Evolutionary conservation across 2,329 filamentous ascomycete genomes (phyloP), one percentile per base, ranked within the genome.

Genomic region (Magnaporthiopsis rhizophila): DNA sequence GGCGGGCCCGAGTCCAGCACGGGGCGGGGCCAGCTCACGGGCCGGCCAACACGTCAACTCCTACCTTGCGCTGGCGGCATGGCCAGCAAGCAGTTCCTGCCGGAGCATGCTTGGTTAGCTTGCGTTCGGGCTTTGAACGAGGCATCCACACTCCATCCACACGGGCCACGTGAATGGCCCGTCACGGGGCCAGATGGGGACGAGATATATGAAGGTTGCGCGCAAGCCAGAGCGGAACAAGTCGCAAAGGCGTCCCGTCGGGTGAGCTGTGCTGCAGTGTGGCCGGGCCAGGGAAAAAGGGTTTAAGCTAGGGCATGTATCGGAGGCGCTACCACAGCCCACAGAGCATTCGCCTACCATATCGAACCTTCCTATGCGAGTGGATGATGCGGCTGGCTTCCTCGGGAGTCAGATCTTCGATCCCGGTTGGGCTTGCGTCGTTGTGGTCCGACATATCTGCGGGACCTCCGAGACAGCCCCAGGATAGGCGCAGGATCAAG

Each of bases 361-460:
- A 88, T 71, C 86, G 82, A 65, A 89, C 86, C 74, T 89, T 89
- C 68, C 86, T 83, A 72, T 88, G 86, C 63, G 85, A 88, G 72
- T 88, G 86, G 69, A 89, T 88, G 75, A 89, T 88, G 69, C 85
- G 84, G 72, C 79, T 88, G 68, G 85, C 86, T 75, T 89, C 86
- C 73, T 88, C 86, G 12, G 85, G 82, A 60, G 84, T 87, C 71
- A 87, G 77, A 70, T 85, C 81, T 72, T 86, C 81, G 67, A 86
- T 75, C 67, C 78, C 78, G 63, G 45, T n/a, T n/a, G 81, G 77
- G 63, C 77, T 75, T 62, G 53, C 53, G 32, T 77, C 75, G 62
- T 78, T 74, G 66, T 76, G 74, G 65, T 81, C 79, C 66, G 78
- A 72, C 80, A 82, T 82, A 71, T 68, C 72, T 58, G 62, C 62